Evolutionary conservation across 140 eudicot genomes (phyloP).

Genomic region (Anethum foeniculum): DNA sequence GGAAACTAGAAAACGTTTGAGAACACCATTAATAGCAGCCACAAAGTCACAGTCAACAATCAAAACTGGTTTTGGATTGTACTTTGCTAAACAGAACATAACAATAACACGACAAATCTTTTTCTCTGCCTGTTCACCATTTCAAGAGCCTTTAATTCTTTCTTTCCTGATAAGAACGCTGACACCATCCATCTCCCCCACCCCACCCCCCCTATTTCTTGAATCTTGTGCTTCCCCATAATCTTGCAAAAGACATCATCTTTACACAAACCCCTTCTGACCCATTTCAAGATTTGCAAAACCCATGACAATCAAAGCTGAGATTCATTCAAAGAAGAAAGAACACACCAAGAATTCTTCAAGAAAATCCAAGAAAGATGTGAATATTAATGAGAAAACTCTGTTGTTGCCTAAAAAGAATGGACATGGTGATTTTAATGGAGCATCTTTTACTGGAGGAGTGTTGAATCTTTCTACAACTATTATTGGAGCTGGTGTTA

Average conservation of each 20-base stretch:
- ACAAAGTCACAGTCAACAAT: background rate
- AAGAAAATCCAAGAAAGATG: conserved; percentile 29
- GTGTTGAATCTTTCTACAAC: conserved; percentile 82
- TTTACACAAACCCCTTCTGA: conserved; percentile 13
- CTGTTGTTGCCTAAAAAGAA: conserved; percentile 39
- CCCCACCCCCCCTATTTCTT: background rate
- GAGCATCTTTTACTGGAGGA: conserved; percentile 63
- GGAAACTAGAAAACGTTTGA: conserved; percentile 1
- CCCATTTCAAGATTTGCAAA: conserved; percentile 4
- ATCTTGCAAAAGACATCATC: background rate
- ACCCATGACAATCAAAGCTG: conserved; percentile 37
- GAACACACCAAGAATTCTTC: conserved; percentile 21
- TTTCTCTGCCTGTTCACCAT: background rate
- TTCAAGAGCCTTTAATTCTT: background rate
- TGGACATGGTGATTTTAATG: conserved; percentile 40
- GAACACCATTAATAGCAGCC: background rate
- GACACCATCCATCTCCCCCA: background rate
- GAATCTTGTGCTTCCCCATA: background rate
- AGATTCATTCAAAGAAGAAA: conserved; percentile 34
- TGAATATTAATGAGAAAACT: conserved; percentile 30
- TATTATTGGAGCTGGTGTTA: conserved; percentile 94
- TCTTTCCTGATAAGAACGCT: conserved; percentile 13
- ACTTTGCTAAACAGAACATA: background rate
- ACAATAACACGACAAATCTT: background rate
- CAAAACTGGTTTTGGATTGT: background rate